Conservation (phyloP, 1,139 yeast species). For the Candida buenavistaensis region DNA sequence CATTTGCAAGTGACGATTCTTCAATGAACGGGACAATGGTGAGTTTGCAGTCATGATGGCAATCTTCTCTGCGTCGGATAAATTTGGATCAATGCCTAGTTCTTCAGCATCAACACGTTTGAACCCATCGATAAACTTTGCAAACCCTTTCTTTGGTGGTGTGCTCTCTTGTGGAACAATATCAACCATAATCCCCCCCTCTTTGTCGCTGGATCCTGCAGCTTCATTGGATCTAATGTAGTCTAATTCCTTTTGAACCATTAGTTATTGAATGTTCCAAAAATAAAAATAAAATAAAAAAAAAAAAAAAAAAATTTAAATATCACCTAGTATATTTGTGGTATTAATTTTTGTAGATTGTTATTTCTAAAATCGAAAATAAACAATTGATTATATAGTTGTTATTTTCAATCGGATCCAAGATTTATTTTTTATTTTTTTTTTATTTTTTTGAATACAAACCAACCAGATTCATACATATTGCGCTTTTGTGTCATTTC, state of each 20-base stretch:
- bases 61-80: slow-evolving; percentile 67
- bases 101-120: slow-evolving; percentile 49
- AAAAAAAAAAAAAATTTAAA: no score
- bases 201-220: slow-evolving; percentile 39
- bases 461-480: no score
- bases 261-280: no score
- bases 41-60: slow-evolving; percentile 67
- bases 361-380: no score
- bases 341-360: no score
- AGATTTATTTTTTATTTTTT: no score
- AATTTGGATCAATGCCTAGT: slow-evolving; percentile 61
- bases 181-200: slow-evolving; percentile 44
- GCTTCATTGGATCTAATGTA: slow-evolving; percentile 42
- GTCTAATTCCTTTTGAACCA: slow-evolving; percentile 47
- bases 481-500: no score
- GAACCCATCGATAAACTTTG: slow-evolving; percentile 54
- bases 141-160: slow-evolving; percentile 37
- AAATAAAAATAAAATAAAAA: no score
- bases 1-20: slow-evolving; percentile 71
- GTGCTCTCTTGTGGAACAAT: slow-evolving; percentile 32
- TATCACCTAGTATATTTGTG: no score
- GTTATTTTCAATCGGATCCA: no score
- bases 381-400: no score
- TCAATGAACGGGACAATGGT: slow-evolving; percentile 65
- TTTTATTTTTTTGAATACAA: no score